These are phyloP conservation scores for Rhizopus arrhizus DNA, from an alignment of 371 early-diverging fungal species.

Conservation along the genomic window DNA sequence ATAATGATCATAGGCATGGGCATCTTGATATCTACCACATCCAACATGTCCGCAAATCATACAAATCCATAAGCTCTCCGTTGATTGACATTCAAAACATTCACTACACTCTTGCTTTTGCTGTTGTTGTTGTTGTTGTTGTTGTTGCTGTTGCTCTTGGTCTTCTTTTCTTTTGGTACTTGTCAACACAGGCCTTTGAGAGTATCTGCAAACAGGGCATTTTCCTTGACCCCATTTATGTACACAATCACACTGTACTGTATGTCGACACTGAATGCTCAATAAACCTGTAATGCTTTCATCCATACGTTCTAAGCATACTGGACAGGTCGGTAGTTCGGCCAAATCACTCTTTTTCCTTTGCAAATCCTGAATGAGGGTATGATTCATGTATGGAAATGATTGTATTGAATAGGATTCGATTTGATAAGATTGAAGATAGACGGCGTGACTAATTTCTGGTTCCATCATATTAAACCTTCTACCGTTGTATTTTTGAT, in stretches of 20 bases:
- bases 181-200: constrained; percentile 50
- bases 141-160: constrained; percentile 20
- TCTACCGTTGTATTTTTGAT: constrained; percentile 76
- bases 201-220: constrained; percentile 92
- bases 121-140: constrained; percentile 18
- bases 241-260: constrained; percentile 88
- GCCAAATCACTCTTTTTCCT: constrained; percentile 4
- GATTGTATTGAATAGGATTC: constrained; percentile 55
- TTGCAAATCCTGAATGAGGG: constrained; percentile 21
- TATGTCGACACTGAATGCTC: constrained; percentile 91
- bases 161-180: constrained; percentile 21
- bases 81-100: constrained; percentile 76
- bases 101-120: constrained; percentile 38
- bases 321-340: constrained; percentile 94
- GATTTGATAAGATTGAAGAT: constrained; percentile 66
- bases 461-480: constrained; percentile 85
- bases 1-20: constrained; percentile 89
- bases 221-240: constrained; percentile 89
- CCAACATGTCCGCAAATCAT: constrained; percentile 90
- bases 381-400: constrained; percentile 60
- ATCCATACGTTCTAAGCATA: constrained; percentile 95
- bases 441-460: constrained; percentile 77
- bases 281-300: constrained; percentile 80
- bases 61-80: constrained; percentile 90
- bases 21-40: constrained; percentile 79